Evolutionary conservation across 106 monocot species (phyloP), one percentile per base, ranked within the genome.

Genomic region (Cymbidium sinense): DNA sequence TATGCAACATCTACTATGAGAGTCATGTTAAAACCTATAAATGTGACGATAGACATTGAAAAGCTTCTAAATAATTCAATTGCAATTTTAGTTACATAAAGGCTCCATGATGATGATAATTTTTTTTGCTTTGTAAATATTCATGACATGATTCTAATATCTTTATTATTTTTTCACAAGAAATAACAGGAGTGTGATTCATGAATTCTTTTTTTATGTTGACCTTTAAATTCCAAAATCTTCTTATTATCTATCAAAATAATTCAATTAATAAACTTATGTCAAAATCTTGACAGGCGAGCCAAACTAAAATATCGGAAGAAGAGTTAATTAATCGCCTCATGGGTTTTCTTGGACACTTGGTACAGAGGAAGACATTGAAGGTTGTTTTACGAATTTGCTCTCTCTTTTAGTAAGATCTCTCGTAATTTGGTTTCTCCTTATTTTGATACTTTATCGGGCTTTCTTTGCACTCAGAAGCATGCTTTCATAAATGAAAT

Each of bases 301-400:
- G 82, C 58, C 88, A 92, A 83, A 83, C 76, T 50, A 94, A 98
- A 82, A 88, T 98, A 77, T 79, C 86, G 75, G 85, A 92, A 81
- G 90, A 96, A 30, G 91, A 80, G 34, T 80, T 98, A 52, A 78
- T 92, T 75, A 88, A 98, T 80, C 87, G 91, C 30, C 90, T 98
- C 70, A 98, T 98, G 94, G 88, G 88, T 74, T 94, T 98, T 80
- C 76, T 98, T 83, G 94, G 94, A 21, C 96, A 98, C 62, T 75
- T 98, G 34, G 85, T 98, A 18, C 91, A 92, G 69, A 88, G 87
- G 15, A 92, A 86, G 81, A 55, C 55, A 21, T 55, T 55, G 55
- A 55, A 55, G 55, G 55, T 55, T n/a, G 9, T 3, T 55, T n/a
- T 21, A n/a, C n/a, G 21, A 55, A 55, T 5, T 55, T 55, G 55